Evolutionary conservation across 2,329 filamentous ascomycete genomes (phyloP), one percentile per base, ranked within the genome.

Genomic region (Exophiala aquamarina): DNA sequence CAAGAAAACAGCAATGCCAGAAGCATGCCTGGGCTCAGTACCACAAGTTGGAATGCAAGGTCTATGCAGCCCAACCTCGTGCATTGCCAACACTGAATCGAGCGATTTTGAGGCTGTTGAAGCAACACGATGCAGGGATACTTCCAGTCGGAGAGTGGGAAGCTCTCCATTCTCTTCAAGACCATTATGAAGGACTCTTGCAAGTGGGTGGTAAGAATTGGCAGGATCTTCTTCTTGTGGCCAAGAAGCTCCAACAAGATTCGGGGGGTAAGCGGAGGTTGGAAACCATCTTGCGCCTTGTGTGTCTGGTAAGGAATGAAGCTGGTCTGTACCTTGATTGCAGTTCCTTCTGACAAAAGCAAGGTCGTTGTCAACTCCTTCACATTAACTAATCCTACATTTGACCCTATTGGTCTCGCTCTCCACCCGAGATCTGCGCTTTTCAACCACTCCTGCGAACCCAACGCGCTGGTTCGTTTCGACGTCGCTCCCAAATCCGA

Each of bases 401-500:
- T 77, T 38, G 80, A 83, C 54, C 74, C 77, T 1, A 65, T 84
- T 17, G 82, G 82, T 2, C 65, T 83, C n/a, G 75, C 75, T 28
- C 60, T 84, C 13, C 77, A 83, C 50, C 77, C 79, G 0, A 67
- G 72, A 14, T 68, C 77, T 2, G 70, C 76, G 20, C 65, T 74
- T 13, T 69, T 81, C 34, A 85, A 85, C 52, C 82, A 86, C 60
- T 82, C 78, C 34, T 85, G 82, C 59, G 70, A 75, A 18, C 78
- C 79, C 3, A 85, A 84, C 54, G 73, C 77, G 2, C 72, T 73
- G 21, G 70, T 82, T 14, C 70, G 77, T 10, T 82, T 83, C 65
- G 77, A 83, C 47, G 73, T 77, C 3, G 29, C 39, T 2, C 15
- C 15, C 66, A 73, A 3, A 61, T 66, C 23, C 17, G 18, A 19